These are phyloP conservation scores for Trametes polyzona DNA, from an alignment of 1,284 basidiomycete genomes.

Conservation along the genomic window DNA sequence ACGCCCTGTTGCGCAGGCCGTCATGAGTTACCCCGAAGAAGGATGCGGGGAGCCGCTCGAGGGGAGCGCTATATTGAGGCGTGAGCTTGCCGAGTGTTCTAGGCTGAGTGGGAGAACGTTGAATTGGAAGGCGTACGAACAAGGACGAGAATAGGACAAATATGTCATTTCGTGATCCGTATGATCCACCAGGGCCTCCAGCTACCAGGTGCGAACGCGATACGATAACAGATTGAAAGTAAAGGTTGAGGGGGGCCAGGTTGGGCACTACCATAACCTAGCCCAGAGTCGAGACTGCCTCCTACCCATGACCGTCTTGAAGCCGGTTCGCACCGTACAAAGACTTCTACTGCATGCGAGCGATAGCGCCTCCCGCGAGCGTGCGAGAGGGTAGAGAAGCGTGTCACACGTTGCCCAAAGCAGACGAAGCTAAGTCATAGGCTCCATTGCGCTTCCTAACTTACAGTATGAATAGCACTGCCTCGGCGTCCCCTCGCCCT, in stretches of 20 bases:
- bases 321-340: too few species aligned
- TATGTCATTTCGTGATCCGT: too few species aligned
- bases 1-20: not conserved
- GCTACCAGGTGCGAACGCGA: too few species aligned
- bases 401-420: too few species aligned
- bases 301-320: too few species aligned
- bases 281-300: too few species aligned
- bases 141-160: not conserved
- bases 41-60: not conserved
- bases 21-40: constrained; percentile 6
- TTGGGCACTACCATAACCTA: too few species aligned
- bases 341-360: not conserved
- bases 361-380: not conserved
- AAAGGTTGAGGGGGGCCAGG: too few species aligned
- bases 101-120: not conserved
- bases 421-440: not conserved
- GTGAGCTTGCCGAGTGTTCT: not conserved
- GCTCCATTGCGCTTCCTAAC: not conserved
- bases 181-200: too few species aligned
- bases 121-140: not conserved
- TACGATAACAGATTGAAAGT: too few species aligned
- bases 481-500: constrained; percentile 17
- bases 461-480: not conserved
- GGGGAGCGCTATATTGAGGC: not conserved
- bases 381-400: not conserved